Percentiles rank a stretch among this genome's conserved stretches.
Conservation (phyloP, 306 rosid genomes). For the Trifolium pratense region DNA sequence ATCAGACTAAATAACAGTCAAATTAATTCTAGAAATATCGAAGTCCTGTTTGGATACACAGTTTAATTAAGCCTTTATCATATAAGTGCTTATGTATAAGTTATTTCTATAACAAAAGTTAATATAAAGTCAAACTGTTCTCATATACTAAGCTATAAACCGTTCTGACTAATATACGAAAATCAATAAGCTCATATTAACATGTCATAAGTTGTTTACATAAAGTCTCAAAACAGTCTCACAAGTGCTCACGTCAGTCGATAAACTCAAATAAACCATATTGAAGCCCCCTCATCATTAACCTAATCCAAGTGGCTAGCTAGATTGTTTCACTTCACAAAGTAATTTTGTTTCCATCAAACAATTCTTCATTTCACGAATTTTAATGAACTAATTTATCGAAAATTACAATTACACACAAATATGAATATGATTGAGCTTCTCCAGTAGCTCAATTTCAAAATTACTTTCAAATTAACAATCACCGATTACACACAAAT, state of each 20-base stretch:
- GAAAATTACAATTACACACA: neutral
- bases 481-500: neutral
- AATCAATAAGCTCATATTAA: neutral
- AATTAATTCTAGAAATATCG: neutral
- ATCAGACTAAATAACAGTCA: neutral
- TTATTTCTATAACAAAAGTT: neutral
- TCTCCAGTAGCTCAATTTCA: constrained; percentile 9
- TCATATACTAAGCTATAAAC: neutral
- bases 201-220: neutral
- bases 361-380: neutral
- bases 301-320: neutral
- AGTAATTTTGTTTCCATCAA: too few relatives aligned
- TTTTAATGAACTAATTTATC: neutral
- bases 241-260: neutral
- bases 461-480: neutral
- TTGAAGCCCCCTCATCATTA: neutral
- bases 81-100: neutral
- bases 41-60: neutral
- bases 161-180: neutral
- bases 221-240: neutral
- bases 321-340: too few relatives aligned
- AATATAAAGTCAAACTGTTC: neutral
- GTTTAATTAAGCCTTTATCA: neutral
- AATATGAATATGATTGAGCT: neutral
- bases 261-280: neutral